A percentile compares a stretch with the other conserved stretches of the same genome.
Evolutionary conservation across 163 green algal species (phyloP).

Genomic region (Trebouxia gelatinosa): DNA sequence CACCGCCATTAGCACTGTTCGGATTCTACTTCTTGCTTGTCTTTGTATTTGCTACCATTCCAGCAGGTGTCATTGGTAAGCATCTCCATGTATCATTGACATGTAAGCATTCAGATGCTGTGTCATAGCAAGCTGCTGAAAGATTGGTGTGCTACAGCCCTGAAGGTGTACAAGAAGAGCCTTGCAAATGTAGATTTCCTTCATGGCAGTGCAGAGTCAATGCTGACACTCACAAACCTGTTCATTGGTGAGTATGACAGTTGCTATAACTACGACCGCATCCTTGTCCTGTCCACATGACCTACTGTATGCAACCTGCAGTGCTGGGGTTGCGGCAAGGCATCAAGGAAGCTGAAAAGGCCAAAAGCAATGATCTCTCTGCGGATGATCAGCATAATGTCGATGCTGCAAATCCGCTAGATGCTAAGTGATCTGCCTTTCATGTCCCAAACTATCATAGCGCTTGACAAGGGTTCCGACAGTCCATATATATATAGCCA

Average conservation of each 20-base stretch:
- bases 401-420: background rate
- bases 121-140: background rate
- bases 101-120: background rate
- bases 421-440: background rate
- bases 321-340: slow-evolving; percentile 60
- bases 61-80: slow-evolving; percentile 89
- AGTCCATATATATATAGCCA: background rate
- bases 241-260: slow-evolving; percentile 69
- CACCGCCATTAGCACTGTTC: slow-evolving; percentile 72
- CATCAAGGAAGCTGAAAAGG: slow-evolving; percentile 47
- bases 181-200: slow-evolving; percentile 98
- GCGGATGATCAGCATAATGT: background rate
- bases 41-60: slow-evolving; percentile 95
- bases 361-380: background rate
- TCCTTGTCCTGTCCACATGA: background rate
- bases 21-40: slow-evolving; percentile 97
- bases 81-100: background rate
- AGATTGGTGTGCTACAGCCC: slow-evolving; percentile 64
- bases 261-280: background rate
- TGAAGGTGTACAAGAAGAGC: slow-evolving; percentile 76
- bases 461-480: background rate
- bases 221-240: slow-evolving; percentile 97
- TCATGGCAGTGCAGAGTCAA: slow-evolving; percentile 88
- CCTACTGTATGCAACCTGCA: slow-evolving; percentile 22
- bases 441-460: background rate